Base-by-base conservation (phyloP, 371 early-diverging fungal genomes). In the Mucor mucedo region DNA sequence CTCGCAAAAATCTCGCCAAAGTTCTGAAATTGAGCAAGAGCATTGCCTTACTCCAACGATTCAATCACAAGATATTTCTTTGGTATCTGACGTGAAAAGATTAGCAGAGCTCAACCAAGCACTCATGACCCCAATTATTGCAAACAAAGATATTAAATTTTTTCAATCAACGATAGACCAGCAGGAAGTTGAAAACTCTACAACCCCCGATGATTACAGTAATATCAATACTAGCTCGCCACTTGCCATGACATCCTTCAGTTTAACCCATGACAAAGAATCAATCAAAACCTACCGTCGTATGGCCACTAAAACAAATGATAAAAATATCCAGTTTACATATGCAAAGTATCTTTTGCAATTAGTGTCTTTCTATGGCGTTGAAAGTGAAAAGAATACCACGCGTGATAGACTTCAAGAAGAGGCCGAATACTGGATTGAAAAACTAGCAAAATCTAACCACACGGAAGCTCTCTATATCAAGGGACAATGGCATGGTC, bases 391-490 rank as follows among this genome's bases (percentile, higher is more conserved):
- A 7, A 40, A 47, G 10, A 52, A 49, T 30, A 42, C 32, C 2
- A 66, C 65, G 16, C 52, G 68, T 13, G 48, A 64, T 14, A 50
- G 63, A 10, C 30, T 76, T 9, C 61, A 72, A 55, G 61, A 78
- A 42, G 91, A 91, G 61, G 89, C 84, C 0, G 75, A 84, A 14
- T 89, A 87, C 69, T 91, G 90, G 91, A 80, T 90, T 53, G 82
- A 87, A 45, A 76, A 77, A 41, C 72, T 90, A n/a, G 87, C 88
- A 50, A 85, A 86, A 68, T 79, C 80, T 44, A 85, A 89, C 50
- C 72, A 84, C 66, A 72, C 87, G 1, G 89, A 88, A 62, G 91
- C 91, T 0, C 77, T 84, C 50, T 90, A 81, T 61, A 87, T 87
- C 41, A 79, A 84, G 27, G 92, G 86, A n/a, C 74, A 78, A n/a